Evolutionary conservation across 345 rosid species (phyloP).

Genomic region (Boechera stricta): DNA sequence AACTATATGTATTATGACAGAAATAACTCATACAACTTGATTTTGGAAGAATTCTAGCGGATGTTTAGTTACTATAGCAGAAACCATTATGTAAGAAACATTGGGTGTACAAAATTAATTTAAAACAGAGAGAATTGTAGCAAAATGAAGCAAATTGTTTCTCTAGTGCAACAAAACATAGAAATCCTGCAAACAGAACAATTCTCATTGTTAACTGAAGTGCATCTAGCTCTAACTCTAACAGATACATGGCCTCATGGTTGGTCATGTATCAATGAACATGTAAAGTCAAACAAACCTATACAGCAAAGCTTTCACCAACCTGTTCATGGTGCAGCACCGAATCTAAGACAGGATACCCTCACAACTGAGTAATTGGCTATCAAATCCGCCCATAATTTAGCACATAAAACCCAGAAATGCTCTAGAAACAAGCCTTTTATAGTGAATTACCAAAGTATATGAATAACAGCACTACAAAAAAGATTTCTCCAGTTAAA

Average conservation of each 20-base stretch:
- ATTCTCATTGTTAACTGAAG: not conserved
- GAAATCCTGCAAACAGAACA: not conserved
- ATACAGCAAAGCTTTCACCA: not conserved
- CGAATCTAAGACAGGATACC: not conserved
- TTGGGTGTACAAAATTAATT: constrained; percentile 21
- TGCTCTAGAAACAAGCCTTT: constrained; percentile 5
- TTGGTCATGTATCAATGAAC: not conserved
- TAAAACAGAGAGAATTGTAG: constrained; percentile 15
- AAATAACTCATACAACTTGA: constrained; percentile 51
- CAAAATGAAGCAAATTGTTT: constrained; percentile 5
- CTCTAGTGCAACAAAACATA: not conserved
- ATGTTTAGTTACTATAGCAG: not conserved
- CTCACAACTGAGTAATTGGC: not conserved
- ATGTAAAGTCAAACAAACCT: not conserved
- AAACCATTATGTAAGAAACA: constrained; percentile 28
- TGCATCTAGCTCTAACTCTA: too few relatives aligned
- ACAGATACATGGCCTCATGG: not conserved
- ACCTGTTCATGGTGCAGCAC: not conserved
- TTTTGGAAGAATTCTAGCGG: constrained; percentile 38
- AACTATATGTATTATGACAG: constrained; percentile 54
- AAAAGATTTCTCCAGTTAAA: constrained; percentile 1
- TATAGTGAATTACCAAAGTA: constrained; percentile 10
- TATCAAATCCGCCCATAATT: too few relatives aligned
- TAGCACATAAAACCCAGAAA: not conserved
- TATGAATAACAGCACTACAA: not conserved